Conservation (phyloP, 495 filamentous ascomycete genomes). For the Talaromyces trachyspermus region DNA sequence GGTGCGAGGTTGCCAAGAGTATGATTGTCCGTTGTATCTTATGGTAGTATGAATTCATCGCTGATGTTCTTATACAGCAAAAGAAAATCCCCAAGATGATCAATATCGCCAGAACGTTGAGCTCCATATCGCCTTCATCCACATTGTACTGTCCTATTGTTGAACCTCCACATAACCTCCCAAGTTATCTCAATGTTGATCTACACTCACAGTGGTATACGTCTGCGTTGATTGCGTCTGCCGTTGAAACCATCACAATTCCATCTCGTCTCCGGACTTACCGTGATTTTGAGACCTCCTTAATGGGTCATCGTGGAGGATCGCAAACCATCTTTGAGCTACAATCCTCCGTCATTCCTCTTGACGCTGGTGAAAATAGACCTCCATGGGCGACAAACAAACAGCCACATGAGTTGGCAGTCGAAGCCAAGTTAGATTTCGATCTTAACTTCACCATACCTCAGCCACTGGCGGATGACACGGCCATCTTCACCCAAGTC, state of each 20-base stretch:
- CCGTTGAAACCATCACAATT: constrained; percentile 73
- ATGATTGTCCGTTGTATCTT: constrained; percentile 17
- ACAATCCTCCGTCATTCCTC: constrained; percentile 42
- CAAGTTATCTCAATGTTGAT: constrained; percentile 57
- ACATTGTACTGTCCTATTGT: constrained; percentile 76
- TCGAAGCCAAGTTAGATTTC: constrained; percentile 31
- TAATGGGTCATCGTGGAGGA: constrained; percentile 68
- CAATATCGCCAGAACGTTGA: constrained; percentile 64
- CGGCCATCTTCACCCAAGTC: constrained; percentile 59
- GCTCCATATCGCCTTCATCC: constrained; percentile 58
- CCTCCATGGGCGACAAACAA: constrained; percentile 4
- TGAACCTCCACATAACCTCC: constrained; percentile 48
- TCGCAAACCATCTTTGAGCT: constrained; percentile 75
- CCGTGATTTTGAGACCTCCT: constrained; percentile 56
- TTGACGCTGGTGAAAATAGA: constrained; percentile 11
- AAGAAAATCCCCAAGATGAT: constrained; percentile 49
- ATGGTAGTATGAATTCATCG: constrained; percentile 8
- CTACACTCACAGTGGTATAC: constrained; percentile 68
- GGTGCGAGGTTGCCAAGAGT: constrained; percentile 52
- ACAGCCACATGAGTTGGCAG: constrained; percentile 13
- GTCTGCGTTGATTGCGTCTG: constrained; percentile 67
- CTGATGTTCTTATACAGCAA: constrained; percentile 18
- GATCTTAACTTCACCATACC: constrained; percentile 54
- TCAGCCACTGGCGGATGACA: constrained; percentile 26
- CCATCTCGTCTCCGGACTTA: constrained; percentile 61